A percentile compares a stretch with the other conserved stretches of the same genome.
Conservation (phyloP, 2,329 filamentous ascomycete species). For the Colletotrichum liriopes region DNA sequence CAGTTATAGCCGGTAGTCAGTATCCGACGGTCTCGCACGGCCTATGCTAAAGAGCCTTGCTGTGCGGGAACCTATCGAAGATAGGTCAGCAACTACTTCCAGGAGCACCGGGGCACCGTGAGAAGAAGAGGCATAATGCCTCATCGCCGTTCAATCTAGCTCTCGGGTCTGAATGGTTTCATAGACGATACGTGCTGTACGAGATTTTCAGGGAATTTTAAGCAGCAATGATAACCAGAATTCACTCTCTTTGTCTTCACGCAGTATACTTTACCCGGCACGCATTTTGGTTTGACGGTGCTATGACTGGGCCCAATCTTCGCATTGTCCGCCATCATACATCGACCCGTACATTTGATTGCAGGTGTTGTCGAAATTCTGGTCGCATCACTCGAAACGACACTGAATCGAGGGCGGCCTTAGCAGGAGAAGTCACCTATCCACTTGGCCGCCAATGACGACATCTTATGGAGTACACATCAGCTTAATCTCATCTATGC, state of each 20-base stretch:
- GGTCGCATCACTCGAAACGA: neutral
- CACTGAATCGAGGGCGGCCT: neutral
- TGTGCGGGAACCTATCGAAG: too few species aligned
- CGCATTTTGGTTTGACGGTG: neutral
- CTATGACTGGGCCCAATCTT: neutral
- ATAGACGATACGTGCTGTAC: neutral
- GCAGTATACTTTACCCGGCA: neutral
- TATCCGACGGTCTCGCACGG: too few species aligned
- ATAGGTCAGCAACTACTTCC: neutral
- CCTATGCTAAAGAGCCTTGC: too few species aligned
- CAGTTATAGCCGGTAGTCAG: too few species aligned
- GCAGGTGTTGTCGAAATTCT: neutral
- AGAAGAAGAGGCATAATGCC: neutral
- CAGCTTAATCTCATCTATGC: too few species aligned
- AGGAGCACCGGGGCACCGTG: neutral
- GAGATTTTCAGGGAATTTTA: neutral
- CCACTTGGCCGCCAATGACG: neutral
- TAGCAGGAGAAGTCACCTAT: too few species aligned
- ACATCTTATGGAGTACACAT: neutral
- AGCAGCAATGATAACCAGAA: neutral
- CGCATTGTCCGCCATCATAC: neutral
- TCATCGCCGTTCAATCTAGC: neutral
- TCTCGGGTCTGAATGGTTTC: neutral
- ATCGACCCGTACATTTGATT: neutral
- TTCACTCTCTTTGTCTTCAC: neutral